Conservation (phyloP, 2,329 filamentous ascomycete species). For the Elsinoe ampelina region DNA sequence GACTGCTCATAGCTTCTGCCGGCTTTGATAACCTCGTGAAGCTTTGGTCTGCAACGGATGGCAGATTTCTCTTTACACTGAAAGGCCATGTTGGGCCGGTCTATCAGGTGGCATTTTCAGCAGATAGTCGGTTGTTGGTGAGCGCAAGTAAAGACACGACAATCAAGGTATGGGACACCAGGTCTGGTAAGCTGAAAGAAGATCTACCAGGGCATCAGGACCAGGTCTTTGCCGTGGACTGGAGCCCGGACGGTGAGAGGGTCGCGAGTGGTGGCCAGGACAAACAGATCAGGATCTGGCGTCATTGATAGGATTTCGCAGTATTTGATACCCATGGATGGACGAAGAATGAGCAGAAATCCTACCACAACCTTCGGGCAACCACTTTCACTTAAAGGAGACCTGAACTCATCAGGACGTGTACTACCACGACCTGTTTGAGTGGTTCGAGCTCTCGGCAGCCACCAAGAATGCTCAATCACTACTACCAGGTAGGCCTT, state of each 20-base stretch:
- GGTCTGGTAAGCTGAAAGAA: constrained; percentile 67
- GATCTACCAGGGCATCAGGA: constrained; percentile 87
- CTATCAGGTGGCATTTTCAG: constrained; percentile 86
- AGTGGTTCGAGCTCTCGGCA: too few species aligned
- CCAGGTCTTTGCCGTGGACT: constrained; percentile 89
- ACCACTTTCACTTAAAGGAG: too few species aligned
- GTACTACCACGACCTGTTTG: too few species aligned
- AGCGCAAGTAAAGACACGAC: constrained; percentile 88
- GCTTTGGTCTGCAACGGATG: constrained; percentile 72
- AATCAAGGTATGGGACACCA: constrained; percentile 88
- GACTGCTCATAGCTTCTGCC: constrained; percentile 73
- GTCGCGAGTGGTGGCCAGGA: constrained; percentile 92
- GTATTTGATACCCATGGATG: background rate
- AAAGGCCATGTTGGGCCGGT: constrained; percentile 85
- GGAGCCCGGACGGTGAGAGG: constrained; percentile 81
- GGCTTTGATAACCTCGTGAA: constrained; percentile 94
- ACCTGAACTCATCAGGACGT: too few species aligned
- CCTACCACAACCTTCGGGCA: too few species aligned
- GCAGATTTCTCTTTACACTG: constrained; percentile 73
- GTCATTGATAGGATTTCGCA: constrained; percentile 38
- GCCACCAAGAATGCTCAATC: too few species aligned
- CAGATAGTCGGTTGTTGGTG: constrained; percentile 81
- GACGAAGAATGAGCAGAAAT: too few species aligned
- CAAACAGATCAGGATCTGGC: constrained; percentile 61
- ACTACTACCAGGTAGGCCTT: too few species aligned